phyloP scores from a whole-genome alignment of 2,329 filamentous ascomycete genomes.

The Colletotrichum sidae region DNA sequence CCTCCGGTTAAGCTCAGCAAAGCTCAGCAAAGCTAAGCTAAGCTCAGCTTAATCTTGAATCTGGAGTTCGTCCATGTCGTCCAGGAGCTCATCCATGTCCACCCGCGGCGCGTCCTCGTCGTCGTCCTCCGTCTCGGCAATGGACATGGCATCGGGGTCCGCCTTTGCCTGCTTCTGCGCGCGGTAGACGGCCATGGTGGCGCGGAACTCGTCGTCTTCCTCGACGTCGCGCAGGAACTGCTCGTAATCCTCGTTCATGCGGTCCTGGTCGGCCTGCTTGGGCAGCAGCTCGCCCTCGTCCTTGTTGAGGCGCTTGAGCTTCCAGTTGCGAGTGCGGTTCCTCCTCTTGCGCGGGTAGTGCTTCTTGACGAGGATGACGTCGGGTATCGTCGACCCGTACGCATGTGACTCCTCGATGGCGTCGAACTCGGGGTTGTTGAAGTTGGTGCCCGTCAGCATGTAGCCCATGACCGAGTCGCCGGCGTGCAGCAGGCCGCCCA shows the following conservation, averaged over 20 bases:
- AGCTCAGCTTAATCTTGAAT: slow-evolving; percentile 64
- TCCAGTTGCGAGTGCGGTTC: slow-evolving; percentile 88
- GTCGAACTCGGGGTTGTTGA: slow-evolving; percentile 90
- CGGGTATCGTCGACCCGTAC: slow-evolving; percentile 84
- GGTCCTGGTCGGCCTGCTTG: slow-evolving; percentile 87
- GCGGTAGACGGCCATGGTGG: slow-evolving; percentile 90
- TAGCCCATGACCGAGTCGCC: slow-evolving; percentile 96
- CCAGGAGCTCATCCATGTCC: slow-evolving; percentile 84
- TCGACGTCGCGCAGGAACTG: slow-evolving; percentile 97
- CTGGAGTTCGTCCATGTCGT: slow-evolving; percentile 91
- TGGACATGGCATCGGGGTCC: slow-evolving; percentile 74
- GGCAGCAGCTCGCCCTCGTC: slow-evolving; percentile 90
- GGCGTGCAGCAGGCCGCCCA: slow-evolving; percentile 85
- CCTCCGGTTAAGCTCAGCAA: too few relatives aligned
- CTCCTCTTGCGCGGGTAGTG: slow-evolving; percentile 90
- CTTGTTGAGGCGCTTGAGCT: slow-evolving; percentile 90
- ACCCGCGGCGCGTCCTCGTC: slow-evolving; percentile 75
- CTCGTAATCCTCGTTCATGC: slow-evolving; percentile 94
- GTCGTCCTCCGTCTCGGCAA: slow-evolving; percentile 71
- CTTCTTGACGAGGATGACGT: slow-evolving; percentile 97
- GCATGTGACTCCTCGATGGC: slow-evolving; percentile 82
- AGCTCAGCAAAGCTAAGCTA: not conserved
- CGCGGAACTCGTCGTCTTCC: slow-evolving; percentile 89
- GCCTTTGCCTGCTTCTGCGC: slow-evolving; percentile 60
- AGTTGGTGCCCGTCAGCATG: slow-evolving; percentile 87